These are phyloP conservation scores for Eimeria mitis DNA, from an alignment of 169 alveolate species.

Conservation along the genomic window DNA sequence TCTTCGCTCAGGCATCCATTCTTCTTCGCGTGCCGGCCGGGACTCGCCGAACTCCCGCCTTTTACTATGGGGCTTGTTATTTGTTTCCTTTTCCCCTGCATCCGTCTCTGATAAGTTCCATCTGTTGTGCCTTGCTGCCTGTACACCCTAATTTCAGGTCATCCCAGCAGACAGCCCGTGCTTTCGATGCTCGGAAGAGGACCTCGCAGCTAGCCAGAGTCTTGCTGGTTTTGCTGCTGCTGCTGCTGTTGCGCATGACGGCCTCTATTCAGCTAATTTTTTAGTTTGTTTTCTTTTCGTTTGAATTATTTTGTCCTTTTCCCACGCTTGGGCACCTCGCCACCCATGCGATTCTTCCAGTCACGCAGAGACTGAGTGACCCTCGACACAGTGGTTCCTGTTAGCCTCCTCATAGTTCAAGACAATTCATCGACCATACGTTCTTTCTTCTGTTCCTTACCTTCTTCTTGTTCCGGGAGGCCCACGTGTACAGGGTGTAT, in stretches of 20 bases:
- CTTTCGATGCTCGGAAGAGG: conserved; percentile 29
- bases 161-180: neutral
- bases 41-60: conserved; percentile 17
- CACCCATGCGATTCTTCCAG: neutral
- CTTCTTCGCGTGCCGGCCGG: neutral
- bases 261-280: neutral
- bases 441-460: neutral
- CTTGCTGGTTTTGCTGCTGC: conserved; percentile 17
- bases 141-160: neutral
- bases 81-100: neutral
- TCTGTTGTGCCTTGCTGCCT: neutral
- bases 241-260: neutral
- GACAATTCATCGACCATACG: neutral
- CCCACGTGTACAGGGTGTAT: neutral
- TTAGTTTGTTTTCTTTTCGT: neutral
- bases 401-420: neutral
- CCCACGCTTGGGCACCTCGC: neutral
- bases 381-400: conserved; percentile 7
- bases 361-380: conserved; percentile 18
- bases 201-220: conserved; percentile 31
- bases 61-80: neutral
- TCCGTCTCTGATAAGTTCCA: neutral
- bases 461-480: neutral
- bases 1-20: neutral
- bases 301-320: neutral